phyloP scores from a whole-genome alignment of 306 rosid species.

The Cucurbita maxima region DNA sequence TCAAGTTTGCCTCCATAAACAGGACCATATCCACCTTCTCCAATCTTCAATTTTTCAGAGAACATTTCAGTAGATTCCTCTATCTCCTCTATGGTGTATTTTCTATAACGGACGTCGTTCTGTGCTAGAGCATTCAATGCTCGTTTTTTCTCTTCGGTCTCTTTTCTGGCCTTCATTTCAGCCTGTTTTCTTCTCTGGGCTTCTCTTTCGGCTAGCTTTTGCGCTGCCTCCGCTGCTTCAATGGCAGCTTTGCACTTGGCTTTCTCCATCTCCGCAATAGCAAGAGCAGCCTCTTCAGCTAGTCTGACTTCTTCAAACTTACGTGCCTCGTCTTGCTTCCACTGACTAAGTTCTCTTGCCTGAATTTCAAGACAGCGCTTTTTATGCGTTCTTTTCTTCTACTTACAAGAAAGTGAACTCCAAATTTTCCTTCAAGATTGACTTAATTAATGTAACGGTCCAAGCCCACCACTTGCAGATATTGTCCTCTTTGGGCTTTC shows the following conservation, averaged over 20 bases:
- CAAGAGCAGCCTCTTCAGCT: constrained; percentile 79
- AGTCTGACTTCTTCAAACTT: constrained; percentile 48
- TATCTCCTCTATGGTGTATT: constrained; percentile 66
- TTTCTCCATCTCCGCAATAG: constrained; percentile 77
- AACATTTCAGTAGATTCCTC: constrained; percentile 56
- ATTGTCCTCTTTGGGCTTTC: too few species aligned
- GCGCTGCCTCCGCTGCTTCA: constrained; percentile 70
- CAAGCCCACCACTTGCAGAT: too few species aligned
- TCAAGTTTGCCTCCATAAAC: constrained; percentile 74
- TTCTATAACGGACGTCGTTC: constrained; percentile 52
- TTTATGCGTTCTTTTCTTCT: background rate
- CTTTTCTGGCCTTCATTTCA: constrained; percentile 60
- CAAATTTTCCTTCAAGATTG: background rate
- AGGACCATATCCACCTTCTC: constrained; percentile 99
- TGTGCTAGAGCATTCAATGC: constrained; percentile 36
- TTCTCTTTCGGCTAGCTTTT: constrained; percentile 67
- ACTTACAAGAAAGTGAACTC: background rate
- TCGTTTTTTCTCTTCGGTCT: constrained; percentile 59
- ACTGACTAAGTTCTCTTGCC: constrained; percentile 66
- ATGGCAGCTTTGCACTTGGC: constrained; percentile 74
- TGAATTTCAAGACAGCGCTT: constrained; percentile 12
- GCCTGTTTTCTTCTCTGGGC: constrained; percentile 52
- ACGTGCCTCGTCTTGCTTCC: constrained; percentile 59
- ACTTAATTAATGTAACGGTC: background rate
- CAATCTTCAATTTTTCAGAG: constrained; percentile 38